Base-by-base conservation (phyloP, 1,139 yeast genomes). In the Taphrina wiesneri region DNA sequence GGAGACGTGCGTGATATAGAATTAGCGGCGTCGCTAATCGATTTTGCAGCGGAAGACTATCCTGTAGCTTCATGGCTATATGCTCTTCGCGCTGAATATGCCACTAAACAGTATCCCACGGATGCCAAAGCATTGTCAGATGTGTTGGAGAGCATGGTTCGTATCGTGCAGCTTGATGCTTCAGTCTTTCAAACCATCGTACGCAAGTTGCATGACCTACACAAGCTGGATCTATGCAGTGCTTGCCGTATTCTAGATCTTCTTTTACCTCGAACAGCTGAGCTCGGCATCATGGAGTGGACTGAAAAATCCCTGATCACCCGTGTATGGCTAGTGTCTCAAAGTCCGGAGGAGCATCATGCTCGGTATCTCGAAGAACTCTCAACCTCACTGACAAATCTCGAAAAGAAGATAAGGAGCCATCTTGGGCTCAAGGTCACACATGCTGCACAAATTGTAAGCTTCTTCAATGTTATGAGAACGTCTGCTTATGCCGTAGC, bases 371-470 rank as follows among this genome's bases (percentile, higher is more conserved):
- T 66, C 11, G 45, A 3, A 11, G 19, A 11, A 2, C 46, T 39
- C 23, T 41, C 45, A 11, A 32, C 23, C 13, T n/a, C 41, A 9
- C 23, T 60, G 1, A 46, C 36, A 39, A 54, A 53, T 4, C 39
- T 69, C 43, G 70, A 69, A 28, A 36, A 53, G 49, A 49, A 62
- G 53, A 23, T 67, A 26, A 47, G 52, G 4, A 30, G 21, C 3
- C 39, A 61, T 11, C 30, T 69, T 21, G 49, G 69, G 13, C 17
- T 54, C 17, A 59, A 59, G 17, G 62, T 64, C 2, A 62, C 63
- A 5, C 57, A 62, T 49, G 66, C 68, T 15, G 67, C 65, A 5
- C 70, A 68, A 39, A 67, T 67, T 13, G 70, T 68, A 59, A 43
- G 65, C 4, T 9, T 39, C 25, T 9, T 21, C 19, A 17, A 11